Conservation (phyloP, 352 stramenopile genomes). For the Phytophthora ohioensis region DNA sequence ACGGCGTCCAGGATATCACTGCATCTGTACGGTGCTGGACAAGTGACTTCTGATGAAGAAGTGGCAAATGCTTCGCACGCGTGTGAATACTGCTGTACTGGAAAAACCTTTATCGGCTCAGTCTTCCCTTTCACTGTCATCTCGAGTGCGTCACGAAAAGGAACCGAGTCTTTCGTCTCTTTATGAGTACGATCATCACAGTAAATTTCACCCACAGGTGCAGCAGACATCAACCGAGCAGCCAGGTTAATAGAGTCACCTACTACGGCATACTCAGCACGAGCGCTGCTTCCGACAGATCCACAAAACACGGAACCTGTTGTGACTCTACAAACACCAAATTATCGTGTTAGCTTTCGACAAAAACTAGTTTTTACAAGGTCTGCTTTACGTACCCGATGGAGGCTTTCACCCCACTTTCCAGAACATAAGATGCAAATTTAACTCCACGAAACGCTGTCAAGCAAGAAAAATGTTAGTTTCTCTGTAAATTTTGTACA, state of each 20-base stretch:
- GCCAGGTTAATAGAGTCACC: slow-evolving; percentile 88
- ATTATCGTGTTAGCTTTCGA: not conserved
- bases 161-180: slow-evolving; percentile 61
- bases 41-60: slow-evolving; percentile 10
- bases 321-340: slow-evolving; percentile 52
- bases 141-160: slow-evolving; percentile 56
- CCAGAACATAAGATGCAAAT: slow-evolving; percentile 66
- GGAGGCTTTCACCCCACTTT: slow-evolving; percentile 68
- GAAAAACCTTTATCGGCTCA: slow-evolving; percentile 54
- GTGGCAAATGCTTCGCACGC: slow-evolving; percentile 1
- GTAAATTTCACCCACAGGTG: slow-evolving; percentile 65
- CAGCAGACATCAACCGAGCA: slow-evolving; percentile 78
- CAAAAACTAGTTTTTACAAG: not conserved
- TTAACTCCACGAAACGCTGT: slow-evolving; percentile 57
- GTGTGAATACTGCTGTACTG: slow-evolving; percentile 40
- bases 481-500: not conserved
- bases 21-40: slow-evolving; percentile 52
- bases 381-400: slow-evolving; percentile 57
- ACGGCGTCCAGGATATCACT: slow-evolving; percentile 60
- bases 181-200: slow-evolving; percentile 76
- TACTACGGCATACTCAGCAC: slow-evolving; percentile 85
- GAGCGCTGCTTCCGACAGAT: slow-evolving; percentile 70
- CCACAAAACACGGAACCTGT: slow-evolving; percentile 80
- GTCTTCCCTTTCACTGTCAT: slow-evolving; percentile 77
- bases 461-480: not conserved